Evolutionary conservation across 1,139 yeast genomes (phyloP).

Genomic region (Candida pseudoviswanathii): DNA sequence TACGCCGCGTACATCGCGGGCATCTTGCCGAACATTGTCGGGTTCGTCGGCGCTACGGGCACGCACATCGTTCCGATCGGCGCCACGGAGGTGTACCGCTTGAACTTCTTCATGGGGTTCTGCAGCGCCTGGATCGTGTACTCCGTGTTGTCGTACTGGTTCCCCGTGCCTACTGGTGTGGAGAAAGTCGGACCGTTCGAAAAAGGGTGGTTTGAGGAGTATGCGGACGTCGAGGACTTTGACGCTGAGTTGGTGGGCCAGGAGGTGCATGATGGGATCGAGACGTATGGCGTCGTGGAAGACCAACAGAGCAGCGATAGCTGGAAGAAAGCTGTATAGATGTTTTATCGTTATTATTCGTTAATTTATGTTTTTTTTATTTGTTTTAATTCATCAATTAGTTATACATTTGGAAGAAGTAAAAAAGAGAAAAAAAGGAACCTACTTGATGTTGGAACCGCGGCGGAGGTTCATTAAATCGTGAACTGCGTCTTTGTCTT

Average conservation of each 20-base stretch:
- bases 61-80: conserved; percentile 70
- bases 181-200: conserved; percentile 54
- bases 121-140: conserved; percentile 55
- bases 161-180: conserved; percentile 59
- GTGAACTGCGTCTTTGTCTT: conserved; percentile 14
- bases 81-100: conserved; percentile 69
- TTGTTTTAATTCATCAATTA: not conserved
- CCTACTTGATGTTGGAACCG: conserved; percentile 4
- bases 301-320: not conserved
- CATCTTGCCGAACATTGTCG: conserved; percentile 80
- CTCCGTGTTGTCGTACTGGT: conserved; percentile 48
- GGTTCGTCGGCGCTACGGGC: conserved; percentile 83
- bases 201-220: conserved; percentile 67
- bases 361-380: not conserved
- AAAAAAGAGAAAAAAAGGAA: not conserved
- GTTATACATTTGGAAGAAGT: not conserved
- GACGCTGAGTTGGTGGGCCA: conserved; percentile 47
- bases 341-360: not conserved
- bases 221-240: conserved; percentile 63
- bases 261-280: conserved; percentile 28
- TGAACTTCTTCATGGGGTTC: conserved; percentile 79
- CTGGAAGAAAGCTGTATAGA: not conserved
- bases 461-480: conserved; percentile 16
- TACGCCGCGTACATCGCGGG: conserved; percentile 72
- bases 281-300: conserved; percentile 2